A percentile compares a stretch with the other conserved stretches of the same genome.
These are phyloP conservation scores for Datisca glomerata DNA, from an alignment of 306 rosid genomes.

Conservation along the genomic window DNA sequence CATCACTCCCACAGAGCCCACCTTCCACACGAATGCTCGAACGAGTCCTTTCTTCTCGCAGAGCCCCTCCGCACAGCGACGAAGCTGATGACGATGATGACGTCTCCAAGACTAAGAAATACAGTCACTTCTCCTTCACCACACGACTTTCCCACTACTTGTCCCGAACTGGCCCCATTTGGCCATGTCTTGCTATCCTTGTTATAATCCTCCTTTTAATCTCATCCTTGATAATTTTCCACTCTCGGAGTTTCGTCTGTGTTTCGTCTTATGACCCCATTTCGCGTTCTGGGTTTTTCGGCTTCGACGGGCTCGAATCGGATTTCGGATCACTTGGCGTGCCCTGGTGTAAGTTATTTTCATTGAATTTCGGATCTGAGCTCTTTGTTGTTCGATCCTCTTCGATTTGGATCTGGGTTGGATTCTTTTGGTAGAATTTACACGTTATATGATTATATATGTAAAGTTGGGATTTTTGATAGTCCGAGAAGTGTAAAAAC, in stretches of 20 bases:
- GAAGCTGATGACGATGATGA: constrained; percentile 15
- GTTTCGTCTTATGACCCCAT: constrained; percentile 44
- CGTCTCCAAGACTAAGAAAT: constrained; percentile 57
- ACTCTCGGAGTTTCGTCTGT: constrained; percentile 67
- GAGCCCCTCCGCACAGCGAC: constrained; percentile 29
- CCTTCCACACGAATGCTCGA: constrained; percentile 36
- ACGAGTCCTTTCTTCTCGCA: constrained; percentile 66
- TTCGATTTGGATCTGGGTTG: constrained; percentile 4
- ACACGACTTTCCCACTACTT: constrained; percentile 40
- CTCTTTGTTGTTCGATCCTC: neutral
- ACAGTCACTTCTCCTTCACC: constrained; percentile 29
- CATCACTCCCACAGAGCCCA: constrained; percentile 13
- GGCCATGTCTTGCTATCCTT: constrained; percentile 29
- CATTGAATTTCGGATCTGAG: constrained; percentile 11
- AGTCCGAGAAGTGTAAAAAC: too few species aligned
- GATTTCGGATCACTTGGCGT: constrained; percentile 95
- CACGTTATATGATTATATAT: too few species aligned
- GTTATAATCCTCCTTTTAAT: constrained; percentile 22
- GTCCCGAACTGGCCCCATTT: constrained; percentile 29
- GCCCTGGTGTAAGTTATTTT: constrained; percentile 79
- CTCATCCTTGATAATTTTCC: constrained; percentile 29
- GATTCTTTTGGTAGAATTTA: neutral
- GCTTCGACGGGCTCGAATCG: constrained; percentile 64
- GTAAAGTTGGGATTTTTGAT: too few species aligned
- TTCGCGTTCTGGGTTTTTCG: constrained; percentile 57